Percentiles rank a stretch among this genome's conserved stretches.
These are phyloP conservation scores for Hibiscus syriacus DNA, from an alignment of 345 rosid genomes.

Conservation along the genomic window DNA sequence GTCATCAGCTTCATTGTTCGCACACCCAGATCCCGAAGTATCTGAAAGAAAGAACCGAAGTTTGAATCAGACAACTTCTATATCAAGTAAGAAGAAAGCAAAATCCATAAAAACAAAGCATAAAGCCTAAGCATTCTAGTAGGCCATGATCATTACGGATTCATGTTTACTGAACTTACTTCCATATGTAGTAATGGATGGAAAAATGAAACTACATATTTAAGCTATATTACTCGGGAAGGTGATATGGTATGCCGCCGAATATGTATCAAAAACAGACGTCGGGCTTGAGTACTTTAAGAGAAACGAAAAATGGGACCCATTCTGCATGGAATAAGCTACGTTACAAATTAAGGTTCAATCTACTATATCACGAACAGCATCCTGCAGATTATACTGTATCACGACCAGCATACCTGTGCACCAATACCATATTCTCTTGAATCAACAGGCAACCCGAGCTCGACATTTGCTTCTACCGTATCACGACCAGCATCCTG, in stretches of 20 bases:
- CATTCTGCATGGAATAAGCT: not conserved
- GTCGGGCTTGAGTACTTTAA: not conserved
- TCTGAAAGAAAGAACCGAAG: slow-evolving; percentile 31
- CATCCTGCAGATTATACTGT: no score
- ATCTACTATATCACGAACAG: no score
- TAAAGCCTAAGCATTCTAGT: not conserved
- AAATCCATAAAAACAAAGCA: not conserved
- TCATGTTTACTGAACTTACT: not conserved
- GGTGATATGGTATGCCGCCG: not conserved
- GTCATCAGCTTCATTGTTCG: slow-evolving; percentile 88
- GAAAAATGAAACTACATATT: not conserved
- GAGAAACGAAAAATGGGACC: not conserved
- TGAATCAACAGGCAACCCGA: slow-evolving; percentile 90
- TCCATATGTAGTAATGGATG: not conserved
- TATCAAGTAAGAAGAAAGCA: not conserved
- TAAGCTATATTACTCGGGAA: not conserved
- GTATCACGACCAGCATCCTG: slow-evolving; percentile 87
- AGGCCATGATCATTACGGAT: not conserved
- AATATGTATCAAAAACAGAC: not conserved
- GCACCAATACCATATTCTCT: slow-evolving; percentile 97
- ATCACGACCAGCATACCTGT: no score
- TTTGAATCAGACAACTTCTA: not conserved
- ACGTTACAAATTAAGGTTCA: not conserved
- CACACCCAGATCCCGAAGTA: slow-evolving; percentile 67
- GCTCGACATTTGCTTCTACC: slow-evolving; percentile 84